phyloP scores from a whole-genome alignment of 108 stramenopile species.

The Ochromonas danica region DNA sequence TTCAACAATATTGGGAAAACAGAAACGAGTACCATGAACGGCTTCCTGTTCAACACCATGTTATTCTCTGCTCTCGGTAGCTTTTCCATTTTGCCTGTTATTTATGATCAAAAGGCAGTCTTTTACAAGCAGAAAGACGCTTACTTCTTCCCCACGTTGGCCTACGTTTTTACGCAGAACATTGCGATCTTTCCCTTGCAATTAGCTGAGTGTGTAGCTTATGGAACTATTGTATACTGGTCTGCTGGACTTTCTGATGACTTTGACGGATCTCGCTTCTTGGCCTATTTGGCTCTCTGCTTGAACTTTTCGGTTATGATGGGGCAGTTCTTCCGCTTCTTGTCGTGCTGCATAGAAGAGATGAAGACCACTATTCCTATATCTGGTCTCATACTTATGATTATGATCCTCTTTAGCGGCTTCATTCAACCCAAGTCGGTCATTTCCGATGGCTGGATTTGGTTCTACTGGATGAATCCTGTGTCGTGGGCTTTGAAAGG shows the following conservation, averaged over 20 bases:
- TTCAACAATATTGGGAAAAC: neutral
- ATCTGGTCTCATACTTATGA: slow-evolving; percentile 42
- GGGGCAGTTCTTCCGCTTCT: slow-evolving; percentile 48
- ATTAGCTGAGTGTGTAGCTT: slow-evolving; percentile 35
- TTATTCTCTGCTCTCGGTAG: slow-evolving; percentile 66
- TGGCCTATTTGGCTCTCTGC: slow-evolving; percentile 41
- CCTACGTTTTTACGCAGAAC: slow-evolving; percentile 51
- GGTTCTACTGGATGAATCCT: too few relatives aligned
- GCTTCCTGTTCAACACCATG: too few relatives aligned
- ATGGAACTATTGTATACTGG: slow-evolving; percentile 48
- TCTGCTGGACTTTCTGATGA: slow-evolving; percentile 38
- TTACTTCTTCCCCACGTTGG: slow-evolving; percentile 72
- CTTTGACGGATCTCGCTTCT: slow-evolving; percentile 35
- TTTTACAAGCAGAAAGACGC: slow-evolving; percentile 82
- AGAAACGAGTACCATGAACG: too few relatives aligned
- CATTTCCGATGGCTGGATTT: too few relatives aligned
- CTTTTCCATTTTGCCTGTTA: slow-evolving; percentile 65
- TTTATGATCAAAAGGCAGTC: slow-evolving; percentile 62
- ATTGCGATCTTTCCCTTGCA: slow-evolving; percentile 1
- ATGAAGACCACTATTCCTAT: slow-evolving; percentile 46
- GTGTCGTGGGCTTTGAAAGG: slow-evolving; percentile 38
- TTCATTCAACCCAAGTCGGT: too few relatives aligned
- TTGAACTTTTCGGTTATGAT: slow-evolving; percentile 41
- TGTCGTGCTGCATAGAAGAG: slow-evolving; percentile 45
- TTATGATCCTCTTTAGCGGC: slow-evolving; percentile 56